Evolutionary conservation across 2,329 filamentous ascomycete genomes (phyloP), one percentile per base, ranked within the genome.

Genomic region (Ceratocystis albifundus): DNA sequence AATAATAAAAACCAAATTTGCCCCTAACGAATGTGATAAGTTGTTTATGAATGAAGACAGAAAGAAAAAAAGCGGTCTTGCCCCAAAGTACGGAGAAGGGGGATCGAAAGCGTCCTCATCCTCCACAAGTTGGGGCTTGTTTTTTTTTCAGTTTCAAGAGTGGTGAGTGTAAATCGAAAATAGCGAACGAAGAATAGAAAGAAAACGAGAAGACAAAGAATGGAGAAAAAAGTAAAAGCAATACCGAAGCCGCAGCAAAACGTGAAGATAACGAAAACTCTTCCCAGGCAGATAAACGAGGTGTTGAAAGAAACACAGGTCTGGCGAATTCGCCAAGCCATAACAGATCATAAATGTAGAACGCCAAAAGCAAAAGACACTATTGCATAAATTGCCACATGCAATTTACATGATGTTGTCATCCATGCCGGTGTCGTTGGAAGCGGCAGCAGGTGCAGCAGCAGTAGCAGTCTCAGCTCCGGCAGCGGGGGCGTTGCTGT

Each of bases 391-490:
- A 57, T 62, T 17, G 1, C 36, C 7, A 61, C 32, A 61, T 30
- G 10, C 55, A 8, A 15, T 62, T 62, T 64, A 66, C 61, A 66
- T 68, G 36, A 66, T 68, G 62, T 66, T 65, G 69, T 87, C 84
- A 71, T 85, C 84, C 84, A 87, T 87, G n/a, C 80, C 74, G 48
- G 82, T 83, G 71, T 86, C 84, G 61, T 79, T 82, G 66, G 74
- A 77, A 66, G 73, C 78, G 68, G 77, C 77, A 48, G 79, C 77
- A 65, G 77, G 75, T 57, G 78, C 74, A 65, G 77, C 71, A 68
- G 80, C 78, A 69, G 78, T 78, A 36, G 78, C 80, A 64, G 77
- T 75, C 50, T 78, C 77, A 69, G 78, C 77, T n/a, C 48, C 68
- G 70, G 77, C 74, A 44, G 72, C 71, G 68, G 77, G 75, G 50